Conservation (phyloP, 352 stramenopile species). For the Globisporangium spinosum region DNA sequence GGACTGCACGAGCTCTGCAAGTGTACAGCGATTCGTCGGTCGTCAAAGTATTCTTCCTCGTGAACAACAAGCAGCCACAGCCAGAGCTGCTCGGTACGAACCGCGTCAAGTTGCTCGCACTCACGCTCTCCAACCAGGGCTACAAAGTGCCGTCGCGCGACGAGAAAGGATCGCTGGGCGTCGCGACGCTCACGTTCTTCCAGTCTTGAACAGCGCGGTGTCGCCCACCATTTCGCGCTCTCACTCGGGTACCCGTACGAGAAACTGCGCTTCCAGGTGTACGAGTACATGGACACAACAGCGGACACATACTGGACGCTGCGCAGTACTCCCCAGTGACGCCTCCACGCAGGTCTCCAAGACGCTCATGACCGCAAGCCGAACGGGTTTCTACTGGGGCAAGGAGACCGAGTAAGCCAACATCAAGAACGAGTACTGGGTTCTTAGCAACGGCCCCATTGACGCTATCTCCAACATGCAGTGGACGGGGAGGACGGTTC, state of each 20-base stretch:
- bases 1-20: conserved; percentile 10
- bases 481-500: not conserved
- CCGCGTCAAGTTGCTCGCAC: conserved; percentile 5
- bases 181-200: conserved; percentile 13
- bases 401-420: conserved; percentile 13
- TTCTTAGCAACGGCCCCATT: not conserved
- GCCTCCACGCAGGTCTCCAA: not conserved
- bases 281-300: conserved; percentile 9
- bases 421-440: conserved; percentile 16
- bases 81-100: conserved; percentile 1
- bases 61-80: conserved; percentile 8
- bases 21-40: not conserved
- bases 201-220: conserved; percentile 2
- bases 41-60: conserved; percentile 4
- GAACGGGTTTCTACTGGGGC: conserved; percentile 3
- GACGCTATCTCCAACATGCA: not conserved
- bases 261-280: conserved; percentile 9
- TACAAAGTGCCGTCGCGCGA: conserved; percentile 12
- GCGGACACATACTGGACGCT: conserved; percentile 7
- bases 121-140: conserved; percentile 12
- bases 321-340: conserved; percentile 10
- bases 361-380: not conserved
- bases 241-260: conserved; percentile 32
- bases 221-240: conserved; percentile 15
- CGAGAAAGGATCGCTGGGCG: conserved; percentile 9